Conservation (phyloP, 163 green algal species). For the Trebouxia gelatinosa region DNA sequence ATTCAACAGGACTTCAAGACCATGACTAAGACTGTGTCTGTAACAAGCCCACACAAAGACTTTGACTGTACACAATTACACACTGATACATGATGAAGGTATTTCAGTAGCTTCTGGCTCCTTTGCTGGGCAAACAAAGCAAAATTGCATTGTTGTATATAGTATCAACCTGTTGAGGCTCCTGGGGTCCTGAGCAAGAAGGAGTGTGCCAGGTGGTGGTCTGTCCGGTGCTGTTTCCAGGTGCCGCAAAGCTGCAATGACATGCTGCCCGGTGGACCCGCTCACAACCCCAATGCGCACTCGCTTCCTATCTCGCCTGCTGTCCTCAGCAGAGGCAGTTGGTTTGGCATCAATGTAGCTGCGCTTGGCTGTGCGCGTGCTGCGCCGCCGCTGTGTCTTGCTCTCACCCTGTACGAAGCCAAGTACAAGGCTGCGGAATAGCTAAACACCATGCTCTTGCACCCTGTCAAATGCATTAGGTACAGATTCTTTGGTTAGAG, state of each 20-base stretch:
- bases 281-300: conserved; percentile 1
- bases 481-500: too few relatives aligned
- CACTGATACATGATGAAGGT: too few relatives aligned
- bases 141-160: too few relatives aligned
- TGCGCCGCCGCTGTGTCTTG: conserved; percentile 15
- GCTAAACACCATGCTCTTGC: too few relatives aligned
- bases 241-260: conserved; percentile 26
- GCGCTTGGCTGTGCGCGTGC: conserved; percentile 26
- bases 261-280: background rate
- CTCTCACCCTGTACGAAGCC: conserved; percentile 7
- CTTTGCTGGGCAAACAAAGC: too few relatives aligned
- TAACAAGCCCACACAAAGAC: too few relatives aligned
- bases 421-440: too few relatives aligned
- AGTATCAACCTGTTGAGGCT: conserved; percentile 41
- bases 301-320: conserved; percentile 1
- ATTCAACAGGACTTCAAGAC: too few relatives aligned
- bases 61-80: too few relatives aligned
- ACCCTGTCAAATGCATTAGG: too few relatives aligned
- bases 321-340: background rate
- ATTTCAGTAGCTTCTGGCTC: too few relatives aligned
- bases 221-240: conserved; percentile 4
- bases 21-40: too few relatives aligned
- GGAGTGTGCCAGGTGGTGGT: conserved; percentile 12
- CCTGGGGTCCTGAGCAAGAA: conserved; percentile 34
- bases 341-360: background rate